Evolutionary conservation across 129 eudicot species (phyloP), one percentile per base, ranked within the genome.

Genomic region (Artemisia argyi): DNA sequence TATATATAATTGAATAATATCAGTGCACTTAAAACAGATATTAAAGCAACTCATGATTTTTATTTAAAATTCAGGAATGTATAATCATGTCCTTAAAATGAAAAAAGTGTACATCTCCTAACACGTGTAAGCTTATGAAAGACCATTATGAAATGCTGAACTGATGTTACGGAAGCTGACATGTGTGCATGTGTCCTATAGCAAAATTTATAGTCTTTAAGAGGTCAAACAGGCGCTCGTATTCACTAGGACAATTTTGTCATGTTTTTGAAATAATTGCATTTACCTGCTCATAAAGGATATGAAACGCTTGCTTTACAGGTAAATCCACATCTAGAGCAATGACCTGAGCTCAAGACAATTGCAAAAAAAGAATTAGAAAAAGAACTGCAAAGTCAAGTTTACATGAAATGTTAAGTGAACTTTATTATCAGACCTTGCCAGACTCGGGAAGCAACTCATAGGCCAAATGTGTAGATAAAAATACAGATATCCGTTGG

Each of bases 371-470:
- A 65, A 19, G 68, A n/a, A 35, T 13, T n/a, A 20, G 57, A 60
- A 76, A 44, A 49, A 26, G 42, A 76, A 52, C 57, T 11, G 9
- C 35, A 18, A 12, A 17, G 30, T 51, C 55, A 71, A 52, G 42
- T 49, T 52, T 26, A 17, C 22, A 54, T 11, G 20, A 72, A 53
- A 9, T 39, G 26, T 26, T 10, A 12, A 62, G 32, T 15, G 20
- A 24, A 51, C 32, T 49, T 69, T 16, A 78, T 3, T 62, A 71
- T 62, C 74, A 61, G 39, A 89, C 97, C 97, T 92, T 92, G 80
- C 97, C 96, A 66, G 97, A 92, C 69, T 86, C 96, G 1, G 96
- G 97, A 76, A 92, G 96, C 81, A 92, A 68, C 80, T 92, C 97
- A 75, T 92, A 89, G 51, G 89, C 93, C 79, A 80, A 81, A 79